Evolutionary conservation across 108 stramenopile genomes (phyloP), one percentile per base, ranked within the genome.

Genomic region (Pseudonitzschia pungens): DNA sequence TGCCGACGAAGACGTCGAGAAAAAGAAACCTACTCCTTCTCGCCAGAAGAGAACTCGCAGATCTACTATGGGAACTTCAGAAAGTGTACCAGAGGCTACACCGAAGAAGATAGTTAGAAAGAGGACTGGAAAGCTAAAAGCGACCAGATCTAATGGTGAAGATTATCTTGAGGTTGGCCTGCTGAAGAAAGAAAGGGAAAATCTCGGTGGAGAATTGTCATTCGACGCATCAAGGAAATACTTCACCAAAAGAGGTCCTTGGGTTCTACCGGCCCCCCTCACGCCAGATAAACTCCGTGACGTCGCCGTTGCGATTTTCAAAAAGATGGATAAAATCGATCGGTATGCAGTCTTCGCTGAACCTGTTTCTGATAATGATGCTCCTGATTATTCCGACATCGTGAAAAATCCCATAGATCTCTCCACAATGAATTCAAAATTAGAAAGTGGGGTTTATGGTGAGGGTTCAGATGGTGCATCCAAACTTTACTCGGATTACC

Each of bases 321-420:
- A 26, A 59, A 87, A 83, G 65, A 79, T 91, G 68, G 55, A 72
- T 22, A 81, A 71, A 73, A 77, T 78, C 74, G 93, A 94, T 60
- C 65, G 74, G 27, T 92, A 89, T 44, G 55, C 75, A 1, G 77
- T 94, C 14, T 94, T 94, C 57, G 84, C 84, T 33, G 84, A 86
- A 40, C 81, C 89, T 26, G 93, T 94, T 0, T 69, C 77, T 3
- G 92, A 93, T 43, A 63, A 72, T 18, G 84, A 87, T 45, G 92
- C 88, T 51, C 92, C 92, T 29, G 89, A 85, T 2, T 93, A 93
- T 62, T 82, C 48, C 26, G 83, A 86, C 40, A 68, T 89, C 43
- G 80, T 93, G 24, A 85, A 76, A 29, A 78, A 81, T 41, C 92
- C 92, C 0, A 93, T 93, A 76, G 89, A 90, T 72, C 86, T 90